Conservation (phyloP, 768 basidiomycete species). For the Termitomyces sp. region DNA sequence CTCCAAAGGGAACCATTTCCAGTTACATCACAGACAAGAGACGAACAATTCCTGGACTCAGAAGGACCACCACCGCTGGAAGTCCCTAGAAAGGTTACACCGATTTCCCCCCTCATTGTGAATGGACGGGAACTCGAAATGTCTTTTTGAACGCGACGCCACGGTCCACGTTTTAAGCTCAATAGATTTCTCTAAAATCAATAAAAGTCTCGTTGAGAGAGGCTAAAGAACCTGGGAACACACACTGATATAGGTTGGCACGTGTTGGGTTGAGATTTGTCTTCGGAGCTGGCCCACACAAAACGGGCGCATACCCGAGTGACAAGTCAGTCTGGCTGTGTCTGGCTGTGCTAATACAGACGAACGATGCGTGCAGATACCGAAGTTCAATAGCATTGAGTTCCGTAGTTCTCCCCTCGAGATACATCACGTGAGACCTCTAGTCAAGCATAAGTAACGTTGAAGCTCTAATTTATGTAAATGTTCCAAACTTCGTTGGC, state of each 20-base stretch:
- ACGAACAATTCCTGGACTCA: constrained; percentile 69
- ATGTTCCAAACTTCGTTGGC: too few relatives aligned
- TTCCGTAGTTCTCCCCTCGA: too few relatives aligned
- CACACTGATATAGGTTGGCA: constrained; percentile 3
- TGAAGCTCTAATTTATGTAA: too few relatives aligned
- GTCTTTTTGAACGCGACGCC: background rate
- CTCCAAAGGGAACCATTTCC: constrained; percentile 62
- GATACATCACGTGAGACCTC: background rate
- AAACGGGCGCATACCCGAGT: background rate
- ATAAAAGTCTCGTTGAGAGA: background rate
- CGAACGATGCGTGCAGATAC: background rate
- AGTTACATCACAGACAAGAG: constrained; percentile 55
- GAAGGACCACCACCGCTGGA: constrained; percentile 74
- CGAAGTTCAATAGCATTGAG: background rate
- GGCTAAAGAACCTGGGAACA: background rate
- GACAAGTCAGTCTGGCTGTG: background rate
- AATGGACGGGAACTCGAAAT: background rate
- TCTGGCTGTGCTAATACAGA: background rate
- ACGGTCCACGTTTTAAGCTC: background rate
- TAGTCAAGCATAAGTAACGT: too few relatives aligned
- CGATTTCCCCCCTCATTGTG: constrained; percentile 36
- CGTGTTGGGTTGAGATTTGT: constrained; percentile 1
- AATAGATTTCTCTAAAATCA: constrained; percentile 1
- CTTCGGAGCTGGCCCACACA: background rate
- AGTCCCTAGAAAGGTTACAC: constrained; percentile 70